These are phyloP conservation scores for Seminavis robusta DNA, from an alignment of 108 stramenopile genomes.

Conservation along the genomic window DNA sequence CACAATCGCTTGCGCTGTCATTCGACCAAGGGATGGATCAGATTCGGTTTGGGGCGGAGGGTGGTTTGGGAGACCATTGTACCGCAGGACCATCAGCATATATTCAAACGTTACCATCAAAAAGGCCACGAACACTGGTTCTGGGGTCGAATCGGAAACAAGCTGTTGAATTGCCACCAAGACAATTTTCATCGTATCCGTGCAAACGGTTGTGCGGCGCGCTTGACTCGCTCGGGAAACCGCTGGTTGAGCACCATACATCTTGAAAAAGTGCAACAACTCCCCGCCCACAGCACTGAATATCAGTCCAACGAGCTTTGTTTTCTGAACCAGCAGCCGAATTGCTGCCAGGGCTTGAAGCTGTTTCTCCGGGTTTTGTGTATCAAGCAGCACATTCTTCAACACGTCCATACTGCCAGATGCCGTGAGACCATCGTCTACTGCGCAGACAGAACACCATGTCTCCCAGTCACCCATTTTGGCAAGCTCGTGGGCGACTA, in stretches of 20 bases:
- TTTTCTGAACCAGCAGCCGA: slow-evolving; percentile 28
- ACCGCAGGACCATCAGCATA: slow-evolving; percentile 54
- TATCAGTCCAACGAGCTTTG: background rate
- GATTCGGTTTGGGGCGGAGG: slow-evolving; percentile 29
- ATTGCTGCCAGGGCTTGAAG: slow-evolving; percentile 39
- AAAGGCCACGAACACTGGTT: slow-evolving; percentile 45
- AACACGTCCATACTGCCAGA: slow-evolving; percentile 45
- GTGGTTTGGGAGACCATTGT: slow-evolving; percentile 83
- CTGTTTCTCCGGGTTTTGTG: slow-evolving; percentile 21
- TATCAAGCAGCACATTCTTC: slow-evolving; percentile 13
- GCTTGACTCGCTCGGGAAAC: slow-evolving; percentile 6
- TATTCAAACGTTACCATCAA: slow-evolving; percentile 53
- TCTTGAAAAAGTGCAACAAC: too few relatives aligned
- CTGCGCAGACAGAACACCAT: slow-evolving; percentile 49
- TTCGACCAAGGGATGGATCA: slow-evolving; percentile 55
- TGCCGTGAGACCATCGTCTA: slow-evolving; percentile 49
- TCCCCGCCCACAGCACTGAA: too few relatives aligned
- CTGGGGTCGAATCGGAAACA: slow-evolving; percentile 14
- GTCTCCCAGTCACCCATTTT: slow-evolving; percentile 50
- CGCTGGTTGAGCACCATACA: too few relatives aligned
- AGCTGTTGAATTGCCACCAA: slow-evolving; percentile 71
- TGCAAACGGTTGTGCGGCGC: slow-evolving; percentile 42
- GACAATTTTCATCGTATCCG: slow-evolving; percentile 64
- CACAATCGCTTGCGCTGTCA: slow-evolving; percentile 76
- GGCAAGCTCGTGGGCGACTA: slow-evolving; percentile 35